Base-by-base conservation (phyloP, 371 early-diverging fungal species). In the Caulochytrium protostelioides region DNA sequence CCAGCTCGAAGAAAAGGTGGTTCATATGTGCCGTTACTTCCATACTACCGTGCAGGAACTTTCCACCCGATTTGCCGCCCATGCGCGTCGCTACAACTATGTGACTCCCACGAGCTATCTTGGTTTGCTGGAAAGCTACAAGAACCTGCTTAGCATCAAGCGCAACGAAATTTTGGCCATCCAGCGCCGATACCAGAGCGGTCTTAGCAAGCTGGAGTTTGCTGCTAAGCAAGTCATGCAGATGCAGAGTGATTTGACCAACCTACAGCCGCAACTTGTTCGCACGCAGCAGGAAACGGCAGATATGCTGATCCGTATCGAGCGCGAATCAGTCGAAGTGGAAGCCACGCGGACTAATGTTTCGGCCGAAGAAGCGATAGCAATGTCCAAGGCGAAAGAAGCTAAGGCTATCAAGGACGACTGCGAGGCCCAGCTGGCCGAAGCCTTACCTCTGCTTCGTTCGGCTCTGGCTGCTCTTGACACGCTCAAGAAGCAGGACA, bases 41-140 rank as follows among this genome's bases (percentile, higher is more conserved):
- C 67, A 66, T 38, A 65, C 60, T 24, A 60, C 59, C 17, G 38
- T 54, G 2, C 51, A 57, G 15, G 38, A 39, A 6, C 42, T 62
- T 14, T 64, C 67, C 2, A 49, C 44, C 1, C 47, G 48, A 33
- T 66, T 49, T 42, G 43, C 47, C 6, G 12, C 43, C 18, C 35
- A 49, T 4, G 40, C 56, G 6, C 50, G 45, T 8, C 41, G 66
- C 15, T 50, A 65, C 50, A 65, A 62, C 35, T 65, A 65, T 36
- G 61, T 65, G 2, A 65, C 66, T 2, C 66, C 66, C 0, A 65
- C 66, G 3, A 53, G 54, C 18, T 65, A 62, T 34, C 42, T 65
- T 4, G 66, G 62, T 36, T 43, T 65, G n/a, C 47, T 65, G 14
- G 24, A 52, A 13, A 52, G 57, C 7, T 65, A 57, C 39, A 65